phyloP scores from a whole-genome alignment of 2,329 filamentous ascomycete genomes.

The Microascus cirrosus region DNA sequence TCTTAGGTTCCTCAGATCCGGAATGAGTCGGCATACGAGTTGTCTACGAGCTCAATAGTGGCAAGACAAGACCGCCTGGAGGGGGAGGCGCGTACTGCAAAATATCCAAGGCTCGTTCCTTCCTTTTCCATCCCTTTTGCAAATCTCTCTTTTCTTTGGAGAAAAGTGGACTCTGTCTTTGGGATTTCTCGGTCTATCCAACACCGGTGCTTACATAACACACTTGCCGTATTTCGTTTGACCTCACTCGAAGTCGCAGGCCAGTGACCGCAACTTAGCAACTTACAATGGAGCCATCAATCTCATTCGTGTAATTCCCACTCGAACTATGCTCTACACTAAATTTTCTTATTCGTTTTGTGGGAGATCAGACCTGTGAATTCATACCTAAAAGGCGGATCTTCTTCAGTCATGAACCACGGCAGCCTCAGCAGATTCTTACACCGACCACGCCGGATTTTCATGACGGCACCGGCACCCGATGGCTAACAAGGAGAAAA shows the following conservation, averaged over 20 bases:
- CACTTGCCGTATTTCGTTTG: not conserved
- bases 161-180: too few species aligned
- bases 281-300: not conserved
- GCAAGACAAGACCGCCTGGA: too few species aligned
- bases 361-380: not conserved
- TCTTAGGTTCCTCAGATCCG: too few species aligned
- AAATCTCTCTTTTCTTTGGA: too few species aligned
- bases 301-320: not conserved
- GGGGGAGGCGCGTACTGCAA: too few species aligned
- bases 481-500: not conserved
- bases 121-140: too few species aligned
- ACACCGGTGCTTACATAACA: not conserved
- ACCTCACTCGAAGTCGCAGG: not conserved
- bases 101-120: too few species aligned
- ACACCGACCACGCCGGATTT: not conserved
- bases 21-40: too few species aligned
- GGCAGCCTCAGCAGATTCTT: not conserved
- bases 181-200: not conserved
- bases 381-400: not conserved
- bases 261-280: not conserved
- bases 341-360: not conserved
- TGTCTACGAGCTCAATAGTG: too few species aligned
- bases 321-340: not conserved
- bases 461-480: not conserved
- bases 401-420: not conserved